Evolutionary conservation across 2,329 filamentous ascomycete genomes (phyloP), one percentile per base, ranked within the genome.

Genomic region (Diaporthe sp.): DNA sequence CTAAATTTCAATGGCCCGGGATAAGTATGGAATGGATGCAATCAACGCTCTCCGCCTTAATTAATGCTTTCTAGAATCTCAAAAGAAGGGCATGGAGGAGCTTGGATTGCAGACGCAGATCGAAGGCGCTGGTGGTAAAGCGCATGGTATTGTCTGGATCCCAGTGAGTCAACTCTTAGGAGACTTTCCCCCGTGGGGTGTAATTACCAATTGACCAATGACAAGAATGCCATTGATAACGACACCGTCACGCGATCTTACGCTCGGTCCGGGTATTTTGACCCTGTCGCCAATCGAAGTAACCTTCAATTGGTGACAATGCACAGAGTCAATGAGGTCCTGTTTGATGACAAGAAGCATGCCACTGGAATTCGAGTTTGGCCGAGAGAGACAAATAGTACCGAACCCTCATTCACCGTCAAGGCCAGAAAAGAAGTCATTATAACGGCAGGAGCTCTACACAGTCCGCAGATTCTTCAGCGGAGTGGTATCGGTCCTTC

Each of bases 111-210:
- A 58, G 55, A 9, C 31, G 17, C 55, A 58, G 55, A n/a, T n/a
- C 6, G 55, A 58, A n/a, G 55, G 55, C 9, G 55, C 55, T n/a
- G 55, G 55, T 58, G 55, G 55, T n/a, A 58, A 39, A 37, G 55
- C 55, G 9, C 20, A 58, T 39, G 55, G 55, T n/a, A 13, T 58
- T 9, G n/a, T 58, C 17, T 58, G 55, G 55, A 58, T 58, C 55
- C 55, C 55, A 4, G 55, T 58, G 3, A 39, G 55, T 12, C 8
- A 2, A 0, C 55, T 4, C 22, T 1, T 0, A 10, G 28, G 8
- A 22, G 0, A 0, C 1, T 10, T 8, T 6, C 20, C 1, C 2
- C 31, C 20, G 3, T 13, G 3, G 31, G 1, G 17, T 12, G 31
- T 37, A 20, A 37, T 22, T 3, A n/a, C 31, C 5, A 22, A 58